Evolutionary conservation across 805 yeast genomes (phyloP), one percentile per base, ranked within the genome.

Genomic region (Ogataea pilisensis): DNA sequence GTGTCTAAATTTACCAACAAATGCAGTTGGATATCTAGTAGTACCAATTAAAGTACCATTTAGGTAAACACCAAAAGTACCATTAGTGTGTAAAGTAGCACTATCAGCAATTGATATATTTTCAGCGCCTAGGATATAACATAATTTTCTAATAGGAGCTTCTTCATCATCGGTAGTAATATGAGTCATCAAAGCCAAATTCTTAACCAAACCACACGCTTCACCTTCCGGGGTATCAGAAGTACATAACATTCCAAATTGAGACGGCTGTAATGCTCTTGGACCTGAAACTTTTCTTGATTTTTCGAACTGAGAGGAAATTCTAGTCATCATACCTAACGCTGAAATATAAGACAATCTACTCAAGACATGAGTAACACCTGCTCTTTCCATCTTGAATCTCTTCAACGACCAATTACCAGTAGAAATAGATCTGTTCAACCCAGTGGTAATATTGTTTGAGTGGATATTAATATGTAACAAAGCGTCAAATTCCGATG

Each of bases 221-320:
- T 93, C 99, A 74, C 99, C 99, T 75, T 93, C 99, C 1, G 99
- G 99, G 0, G 99, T 93, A 75, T 93, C 99, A 0, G 98, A 86
- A 6, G 98, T 88, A 72, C 99, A 93, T 45, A 93, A 73, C 98
- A 93, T 93, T 61, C 99, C 99, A 64, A 93, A 93, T 68, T 93
- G 99, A 2, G 99, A 93, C 9, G 99, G 99, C 65, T 93, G 99
- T 50, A 93, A 73, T 13, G 99, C 97, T 75, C 99, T 85, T 37
- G 99, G 99, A 33, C 99, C 99, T 1, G 96, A 86, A 31, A 93
- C 99, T 64, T 93, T 93, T 68, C 99, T 76, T 2, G 98, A 89
- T 63, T 93, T 93, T 63, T 93, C 99, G 58, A 93, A 93, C 65
- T 93, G 99, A n/a, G 98, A 91, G 6, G 97, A 87, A 39, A 93